Percentiles rank a stretch among this genome's conserved stretches.
These are phyloP conservation scores for Gloeophyllum trabeum DNA, from an alignment of 768 basidiomycete genomes.

Conservation along the genomic window DNA sequence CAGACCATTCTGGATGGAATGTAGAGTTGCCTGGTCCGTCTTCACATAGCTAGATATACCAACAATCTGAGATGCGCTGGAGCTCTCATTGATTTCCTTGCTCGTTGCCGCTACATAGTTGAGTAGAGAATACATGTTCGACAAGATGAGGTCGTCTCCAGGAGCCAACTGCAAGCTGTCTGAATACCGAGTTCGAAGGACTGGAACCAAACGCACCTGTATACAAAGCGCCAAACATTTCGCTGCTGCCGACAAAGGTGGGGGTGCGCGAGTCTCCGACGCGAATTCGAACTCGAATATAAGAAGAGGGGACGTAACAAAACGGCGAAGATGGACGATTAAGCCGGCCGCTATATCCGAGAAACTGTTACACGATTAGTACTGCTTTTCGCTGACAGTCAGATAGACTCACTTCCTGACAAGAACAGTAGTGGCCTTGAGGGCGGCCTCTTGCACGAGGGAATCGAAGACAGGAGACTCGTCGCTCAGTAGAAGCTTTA, in stretches of 20 bases:
- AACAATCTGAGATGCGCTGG: slow-evolving; percentile 28
- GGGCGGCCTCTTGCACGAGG: slow-evolving; percentile 80
- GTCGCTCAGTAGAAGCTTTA: slow-evolving; percentile 69
- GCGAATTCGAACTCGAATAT: slow-evolving; percentile 84
- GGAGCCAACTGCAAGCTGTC: slow-evolving; percentile 49
- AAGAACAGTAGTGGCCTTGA: slow-evolving; percentile 75
- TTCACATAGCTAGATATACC: slow-evolving; percentile 27
- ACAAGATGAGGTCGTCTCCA: slow-evolving; percentile 84
- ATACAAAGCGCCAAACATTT: slow-evolving; percentile 88
- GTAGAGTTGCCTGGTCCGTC: slow-evolving; percentile 29
- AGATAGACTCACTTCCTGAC: slow-evolving; percentile 56
- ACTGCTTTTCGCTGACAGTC: background rate
- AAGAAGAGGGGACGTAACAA: slow-evolving; percentile 78
- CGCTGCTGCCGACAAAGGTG: slow-evolving; percentile 75
- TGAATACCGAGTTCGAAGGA: slow-evolving; percentile 4
- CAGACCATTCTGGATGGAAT: slow-evolving; percentile 53
- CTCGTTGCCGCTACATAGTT: slow-evolving; percentile 84
- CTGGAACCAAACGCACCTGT: slow-evolving; percentile 33
- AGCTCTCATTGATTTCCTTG: slow-evolving; percentile 56
- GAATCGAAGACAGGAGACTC: slow-evolving; percentile 75
- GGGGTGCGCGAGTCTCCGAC: slow-evolving; percentile 60
- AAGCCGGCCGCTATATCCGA: slow-evolving; percentile 66
- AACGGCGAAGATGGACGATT: slow-evolving; percentile 72
- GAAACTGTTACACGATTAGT: slow-evolving; percentile 39
- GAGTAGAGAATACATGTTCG: slow-evolving; percentile 92